Base-by-base conservation (phyloP, 73 alveolate genomes). In the Paramecium caudatum region DNA sequence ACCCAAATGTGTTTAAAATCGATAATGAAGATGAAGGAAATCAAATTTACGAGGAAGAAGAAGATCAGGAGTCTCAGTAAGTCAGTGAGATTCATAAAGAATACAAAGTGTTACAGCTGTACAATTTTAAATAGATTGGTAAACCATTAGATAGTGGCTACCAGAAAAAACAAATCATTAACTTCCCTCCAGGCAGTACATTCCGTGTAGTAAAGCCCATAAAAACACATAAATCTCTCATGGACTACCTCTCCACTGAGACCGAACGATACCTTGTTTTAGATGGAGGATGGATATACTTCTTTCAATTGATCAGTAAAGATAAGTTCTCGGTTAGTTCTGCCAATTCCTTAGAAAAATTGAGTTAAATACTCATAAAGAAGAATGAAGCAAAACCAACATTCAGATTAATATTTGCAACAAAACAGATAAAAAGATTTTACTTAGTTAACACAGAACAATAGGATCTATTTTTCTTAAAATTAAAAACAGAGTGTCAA, bases 261-360 rank as follows among this genome's bases (percentile, higher is more conserved):
- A 74, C 88, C 19, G 68, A 74, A 10, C 17, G 88, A 27, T 39
- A 74, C 21, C 21, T 74, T 17, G 88, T 68, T 21, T 74, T 74
- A 47, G 88, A 74, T 74, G 88, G 88, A 74, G 88, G 88, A 0
- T 74, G 68, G 62, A 36, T 74, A 17, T 74, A 74, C 47, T 27
- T 74, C 43, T 74, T 74, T 9, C 32, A 74, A 47, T 19, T 27
- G 43, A 41, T 10, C 6, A 37, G 88, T 43, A 74, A 74, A 45
- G 88, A 74, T 74, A 74, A 74, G 19, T 74, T 4, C 19, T 1
- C 8, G 15, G 88, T 74, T 4, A 41, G 69, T 25, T 39, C 69
- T n/a, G 88, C 68, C 4, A 74, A 23, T 19, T 41, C 43, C 17
- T 74, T 74, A 21, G 19, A 30, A 36, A 23, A 74, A 15, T 45